Evolutionary conservation across 2,329 filamentous ascomycete genomes (phyloP).

Genomic region (Nothophaeocryptopus gaeumannii): DNA sequence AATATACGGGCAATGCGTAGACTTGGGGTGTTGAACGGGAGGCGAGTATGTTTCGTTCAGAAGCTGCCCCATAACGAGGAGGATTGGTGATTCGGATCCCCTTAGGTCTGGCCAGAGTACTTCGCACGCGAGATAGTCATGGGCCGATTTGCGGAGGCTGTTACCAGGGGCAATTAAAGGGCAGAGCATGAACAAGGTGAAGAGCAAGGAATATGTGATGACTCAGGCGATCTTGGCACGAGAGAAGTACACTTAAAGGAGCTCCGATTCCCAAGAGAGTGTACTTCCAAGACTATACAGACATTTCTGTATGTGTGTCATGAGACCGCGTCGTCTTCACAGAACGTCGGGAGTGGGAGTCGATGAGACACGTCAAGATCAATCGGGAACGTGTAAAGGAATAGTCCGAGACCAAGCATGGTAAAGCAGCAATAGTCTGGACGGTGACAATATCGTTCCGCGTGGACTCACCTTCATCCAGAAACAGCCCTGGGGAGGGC

Average conservation of each 20-base stretch:
- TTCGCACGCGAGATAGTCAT: slow-evolving; percentile 3
- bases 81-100: slow-evolving; percentile 2
- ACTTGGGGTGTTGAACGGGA: slow-evolving; percentile 4
- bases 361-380: slow-evolving; percentile 20
- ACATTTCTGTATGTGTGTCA: slow-evolving; percentile 16
- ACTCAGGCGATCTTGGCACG: too few relatives aligned
- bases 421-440: slow-evolving; percentile 8
- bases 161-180: slow-evolving; percentile 13
- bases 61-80: background rate
- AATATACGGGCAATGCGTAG: slow-evolving; percentile 1
- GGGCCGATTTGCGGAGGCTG: slow-evolving; percentile 14
- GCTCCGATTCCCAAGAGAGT: background rate
- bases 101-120: slow-evolving; percentile 11
- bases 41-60: slow-evolving; percentile 3
- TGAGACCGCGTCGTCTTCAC: slow-evolving; percentile 17
- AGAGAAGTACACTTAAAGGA: background rate
- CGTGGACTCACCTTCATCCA: background rate
- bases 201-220: too few relatives aligned
- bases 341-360: slow-evolving; percentile 14
- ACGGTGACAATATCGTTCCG: slow-evolving; percentile 21
- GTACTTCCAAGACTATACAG: too few relatives aligned
- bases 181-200: background rate
- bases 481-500: background rate
- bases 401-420: slow-evolving; percentile 13
- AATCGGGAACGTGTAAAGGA: slow-evolving; percentile 19